phyloP scores from a whole-genome alignment of 2,329 filamentous ascomycete genomes.

The Pseudocercospora musae region DNA sequence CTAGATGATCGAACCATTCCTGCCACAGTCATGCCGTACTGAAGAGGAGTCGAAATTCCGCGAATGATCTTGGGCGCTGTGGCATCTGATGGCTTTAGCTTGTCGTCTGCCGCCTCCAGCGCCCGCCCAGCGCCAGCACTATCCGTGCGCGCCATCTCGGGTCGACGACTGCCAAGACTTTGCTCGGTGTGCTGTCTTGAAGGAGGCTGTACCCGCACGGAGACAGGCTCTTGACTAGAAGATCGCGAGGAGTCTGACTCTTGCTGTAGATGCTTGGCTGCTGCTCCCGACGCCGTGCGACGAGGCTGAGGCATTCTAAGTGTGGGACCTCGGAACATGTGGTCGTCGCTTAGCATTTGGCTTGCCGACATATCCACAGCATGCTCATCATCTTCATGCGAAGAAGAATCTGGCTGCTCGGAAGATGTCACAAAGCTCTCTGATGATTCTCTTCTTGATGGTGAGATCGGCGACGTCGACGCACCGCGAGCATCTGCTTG shows the following conservation, averaged over 20 bases:
- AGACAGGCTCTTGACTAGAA: slow-evolving; percentile 26
- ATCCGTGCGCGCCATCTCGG: slow-evolving; percentile 10
- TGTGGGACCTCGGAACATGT: slow-evolving; percentile 80
- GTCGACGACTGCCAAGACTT: slow-evolving; percentile 1
- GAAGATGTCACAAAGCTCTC: slow-evolving; percentile 62
- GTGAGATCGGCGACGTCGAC: slow-evolving; percentile 49
- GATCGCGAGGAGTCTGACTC: slow-evolving; percentile 39
- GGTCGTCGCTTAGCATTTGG: slow-evolving; percentile 81
- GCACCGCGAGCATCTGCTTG: slow-evolving; percentile 50
- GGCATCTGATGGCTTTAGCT: slow-evolving; percentile 5
- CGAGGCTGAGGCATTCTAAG: slow-evolving; percentile 41
- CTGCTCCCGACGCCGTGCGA: slow-evolving; percentile 19
- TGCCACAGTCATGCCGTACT: slow-evolving; percentile 22
- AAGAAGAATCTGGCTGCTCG: slow-evolving; percentile 27
- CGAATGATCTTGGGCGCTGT: slow-evolving; percentile 19
- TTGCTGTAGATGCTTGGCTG: slow-evolving; percentile 29
- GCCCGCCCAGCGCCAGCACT: slow-evolving; percentile 20
- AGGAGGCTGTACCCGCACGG: slow-evolving; percentile 30
- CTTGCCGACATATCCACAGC: slow-evolving; percentile 65
- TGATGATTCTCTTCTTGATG: slow-evolving; percentile 60
- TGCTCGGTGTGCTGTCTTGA: slow-evolving; percentile 29
- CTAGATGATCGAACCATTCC: slow-evolving; percentile 56
- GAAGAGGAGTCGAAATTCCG: slow-evolving; percentile 22
- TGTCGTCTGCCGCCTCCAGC: slow-evolving; percentile 8
- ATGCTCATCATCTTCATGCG: slow-evolving; percentile 16